A percentile compares a stretch with the other conserved stretches of the same genome.
Conservation (phyloP, 2,329 filamentous ascomycete species). For the Aspergillus aculeatus region DNA sequence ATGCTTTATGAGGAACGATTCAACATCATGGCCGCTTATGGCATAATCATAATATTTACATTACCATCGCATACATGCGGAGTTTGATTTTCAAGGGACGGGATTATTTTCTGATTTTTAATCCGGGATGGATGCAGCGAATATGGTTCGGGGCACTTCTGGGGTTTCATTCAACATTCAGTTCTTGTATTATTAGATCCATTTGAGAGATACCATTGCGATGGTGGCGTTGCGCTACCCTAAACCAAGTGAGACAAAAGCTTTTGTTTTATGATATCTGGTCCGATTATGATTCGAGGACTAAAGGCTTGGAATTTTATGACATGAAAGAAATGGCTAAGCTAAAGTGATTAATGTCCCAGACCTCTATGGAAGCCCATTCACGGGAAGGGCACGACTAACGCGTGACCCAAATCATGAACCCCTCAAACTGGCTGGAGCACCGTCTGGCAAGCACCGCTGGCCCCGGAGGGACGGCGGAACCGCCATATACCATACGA, state of each 20-base stretch:
- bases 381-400: conserved; percentile 25
- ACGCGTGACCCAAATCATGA: conserved; percentile 30
- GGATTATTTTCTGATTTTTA: not conserved
- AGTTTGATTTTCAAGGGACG: not conserved
- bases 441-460: conserved; percentile 41
- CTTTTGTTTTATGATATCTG: no score
- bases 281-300: no score
- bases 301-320: no score
- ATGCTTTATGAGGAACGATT: conserved; percentile 14
- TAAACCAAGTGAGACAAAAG: not conserved
- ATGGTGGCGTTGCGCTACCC: not conserved
- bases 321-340: no score
- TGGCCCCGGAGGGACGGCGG: conserved; percentile 18
- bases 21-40: conserved; percentile 14
- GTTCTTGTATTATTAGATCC: not conserved
- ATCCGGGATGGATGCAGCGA: not conserved
- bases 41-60: conserved; percentile 17
- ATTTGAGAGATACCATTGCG: not conserved
- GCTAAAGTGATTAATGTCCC: conserved; percentile 33
- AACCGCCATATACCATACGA: conserved; percentile 29
- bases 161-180: not conserved
- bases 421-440: conserved; percentile 49
- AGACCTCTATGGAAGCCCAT: conserved; percentile 49
- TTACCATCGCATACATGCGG: conserved; percentile 4
- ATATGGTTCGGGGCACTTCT: not conserved